Conservation (phyloP, 2,329 filamentous ascomycete genomes). For the Colletotrichum sp. region DNA sequence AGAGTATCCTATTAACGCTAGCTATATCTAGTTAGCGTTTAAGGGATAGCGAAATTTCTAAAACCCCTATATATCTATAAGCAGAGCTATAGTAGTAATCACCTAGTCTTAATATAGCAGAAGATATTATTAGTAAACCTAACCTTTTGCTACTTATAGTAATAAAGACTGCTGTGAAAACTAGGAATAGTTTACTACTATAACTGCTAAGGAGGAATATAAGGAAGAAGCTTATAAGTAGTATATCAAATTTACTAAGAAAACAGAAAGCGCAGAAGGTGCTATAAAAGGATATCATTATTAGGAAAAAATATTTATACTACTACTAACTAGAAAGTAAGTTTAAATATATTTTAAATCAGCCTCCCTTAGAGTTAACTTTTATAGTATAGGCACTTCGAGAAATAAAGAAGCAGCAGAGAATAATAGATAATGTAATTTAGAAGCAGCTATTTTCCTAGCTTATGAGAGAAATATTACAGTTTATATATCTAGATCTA, state of each 20-base stretch:
- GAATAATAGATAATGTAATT: not conserved
- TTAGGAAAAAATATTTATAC: not conserved
- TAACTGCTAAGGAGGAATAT: not conserved
- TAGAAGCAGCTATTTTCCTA: not conserved
- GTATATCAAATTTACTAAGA: not conserved
- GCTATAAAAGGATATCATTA: not conserved
- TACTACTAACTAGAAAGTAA: not conserved
- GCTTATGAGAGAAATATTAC: not conserved
- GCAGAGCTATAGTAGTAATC: not conserved
- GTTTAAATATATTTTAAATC: not conserved
- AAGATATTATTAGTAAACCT: not conserved
- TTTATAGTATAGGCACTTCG: not conserved
- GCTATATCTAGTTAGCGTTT: not conserved
- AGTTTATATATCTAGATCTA: not conserved
- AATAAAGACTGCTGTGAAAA: not conserved
- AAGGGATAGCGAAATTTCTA: not conserved
- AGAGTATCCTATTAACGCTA: not conserved
- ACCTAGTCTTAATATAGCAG: not conserved
- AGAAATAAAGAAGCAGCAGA: not conserved
- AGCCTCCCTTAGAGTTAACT: too few relatives aligned
- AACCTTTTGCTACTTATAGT: not conserved
- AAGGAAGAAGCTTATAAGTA: not conserved
- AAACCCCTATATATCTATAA: not conserved
- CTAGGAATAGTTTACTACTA: not conserved
- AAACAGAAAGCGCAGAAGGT: too few relatives aligned